A percentile compares a stretch with the other conserved stretches of the same genome.
These are phyloP conservation scores for Pythium aquatile DNA, from an alignment of 352 stramenopile genomes.

Conservation along the genomic window DNA sequence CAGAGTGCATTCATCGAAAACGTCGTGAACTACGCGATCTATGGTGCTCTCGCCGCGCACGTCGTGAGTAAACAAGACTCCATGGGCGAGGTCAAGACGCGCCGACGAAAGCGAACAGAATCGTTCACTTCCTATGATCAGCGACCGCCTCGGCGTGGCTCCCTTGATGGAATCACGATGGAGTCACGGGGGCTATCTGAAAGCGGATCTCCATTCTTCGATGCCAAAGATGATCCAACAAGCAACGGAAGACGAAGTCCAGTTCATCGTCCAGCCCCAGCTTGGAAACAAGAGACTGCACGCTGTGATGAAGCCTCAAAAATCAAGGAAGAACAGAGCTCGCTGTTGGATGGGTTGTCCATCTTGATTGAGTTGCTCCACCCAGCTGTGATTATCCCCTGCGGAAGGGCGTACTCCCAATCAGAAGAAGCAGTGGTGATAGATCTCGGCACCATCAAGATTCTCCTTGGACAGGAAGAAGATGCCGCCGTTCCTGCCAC, in stretches of 20 bases:
- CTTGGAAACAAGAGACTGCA: not conserved
- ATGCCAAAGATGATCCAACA: conserved; percentile 42
- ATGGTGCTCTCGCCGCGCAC: conserved; percentile 50
- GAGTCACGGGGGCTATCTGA: conserved; percentile 12
- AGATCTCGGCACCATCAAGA: conserved; percentile 49
- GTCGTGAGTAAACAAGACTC: conserved; percentile 32
- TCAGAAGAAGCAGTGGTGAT: conserved; percentile 39
- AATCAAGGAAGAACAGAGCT: not conserved
- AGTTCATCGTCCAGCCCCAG: not conserved
- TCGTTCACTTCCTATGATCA: conserved; percentile 18
- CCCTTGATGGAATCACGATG: not conserved
- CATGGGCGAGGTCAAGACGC: conserved; percentile 2
- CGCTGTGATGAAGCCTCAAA: not conserved
- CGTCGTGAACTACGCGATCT: conserved; percentile 51
- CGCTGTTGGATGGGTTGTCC: not conserved
- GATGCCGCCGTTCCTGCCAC: conserved; percentile 2
- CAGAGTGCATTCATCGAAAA: conserved; percentile 64
- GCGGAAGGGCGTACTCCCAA: conserved; percentile 23
- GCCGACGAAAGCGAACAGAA: conserved; percentile 15
- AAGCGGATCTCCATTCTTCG: conserved; percentile 57
- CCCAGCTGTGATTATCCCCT: conserved; percentile 46
- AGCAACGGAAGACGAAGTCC: not conserved
- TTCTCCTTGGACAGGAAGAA: conserved; percentile 19
- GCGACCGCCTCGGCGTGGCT: conserved; percentile 5
- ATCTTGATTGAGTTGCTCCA: conserved; percentile 37